phyloP scores from a whole-genome alignment of 176 grass and related monocot genomes.

The Oryza brachyantha region DNA sequence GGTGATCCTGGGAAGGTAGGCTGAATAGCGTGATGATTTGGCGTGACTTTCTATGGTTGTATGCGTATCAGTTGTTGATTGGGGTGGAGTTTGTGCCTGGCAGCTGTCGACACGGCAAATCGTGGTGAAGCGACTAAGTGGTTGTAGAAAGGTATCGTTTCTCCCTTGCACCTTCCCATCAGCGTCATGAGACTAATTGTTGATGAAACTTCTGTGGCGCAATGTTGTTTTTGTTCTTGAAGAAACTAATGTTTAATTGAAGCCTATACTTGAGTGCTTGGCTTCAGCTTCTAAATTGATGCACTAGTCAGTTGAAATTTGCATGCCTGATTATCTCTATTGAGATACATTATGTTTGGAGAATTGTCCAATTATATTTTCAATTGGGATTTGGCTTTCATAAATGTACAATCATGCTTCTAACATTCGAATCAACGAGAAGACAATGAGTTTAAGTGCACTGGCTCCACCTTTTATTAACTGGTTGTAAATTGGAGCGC shows the following conservation, averaged over 20 bases:
- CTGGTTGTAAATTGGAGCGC: not conserved
- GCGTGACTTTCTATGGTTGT: not conserved
- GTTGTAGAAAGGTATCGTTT: conserved; percentile 62
- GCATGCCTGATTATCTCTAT: not conserved
- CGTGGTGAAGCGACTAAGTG: conserved; percentile 63
- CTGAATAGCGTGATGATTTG: not conserved
- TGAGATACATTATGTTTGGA: not conserved
- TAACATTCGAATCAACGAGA: not conserved
- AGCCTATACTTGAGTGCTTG: no score
- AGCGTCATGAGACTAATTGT: not conserved
- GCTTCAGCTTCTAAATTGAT: no score
- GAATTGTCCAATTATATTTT: no score
- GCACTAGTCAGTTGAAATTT: no score
- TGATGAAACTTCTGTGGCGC: not conserved
- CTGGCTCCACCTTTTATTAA: not conserved
- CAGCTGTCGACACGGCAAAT: conserved; percentile 53
- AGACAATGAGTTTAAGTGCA: not conserved
- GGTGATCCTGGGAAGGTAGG: conserved; percentile 31
- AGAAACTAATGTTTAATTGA: no score
- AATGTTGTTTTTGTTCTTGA: not conserved
- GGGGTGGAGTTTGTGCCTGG: not conserved
- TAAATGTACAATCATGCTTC: not conserved
- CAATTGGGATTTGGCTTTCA: not conserved
- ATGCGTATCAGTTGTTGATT: not conserved
- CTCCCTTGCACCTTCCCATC: not conserved